These are phyloP conservation scores for Phlebopus sp. DNA, from an alignment of 1,284 basidiomycete species.

Conservation along the genomic window DNA sequence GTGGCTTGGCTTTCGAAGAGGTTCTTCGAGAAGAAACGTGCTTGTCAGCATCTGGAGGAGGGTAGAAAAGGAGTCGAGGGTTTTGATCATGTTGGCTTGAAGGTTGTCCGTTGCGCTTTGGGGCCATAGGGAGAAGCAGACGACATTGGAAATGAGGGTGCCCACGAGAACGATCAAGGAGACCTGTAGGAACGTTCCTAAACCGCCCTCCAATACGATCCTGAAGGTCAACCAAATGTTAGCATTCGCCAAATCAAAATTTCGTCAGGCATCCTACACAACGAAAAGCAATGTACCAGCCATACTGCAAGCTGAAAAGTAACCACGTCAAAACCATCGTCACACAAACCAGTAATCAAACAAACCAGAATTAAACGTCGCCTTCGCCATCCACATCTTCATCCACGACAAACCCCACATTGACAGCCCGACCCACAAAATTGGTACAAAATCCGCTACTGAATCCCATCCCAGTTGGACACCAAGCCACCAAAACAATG, in stretches of 20 bases:
- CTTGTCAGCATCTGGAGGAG: slow-evolving; percentile 77
- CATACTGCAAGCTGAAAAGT: slow-evolving; percentile 79
- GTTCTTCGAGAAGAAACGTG: slow-evolving; percentile 83
- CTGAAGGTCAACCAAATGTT: slow-evolving; percentile 34
- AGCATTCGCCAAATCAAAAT: slow-evolving; percentile 1
- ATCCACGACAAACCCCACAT: slow-evolving; percentile 84
- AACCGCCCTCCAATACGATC: slow-evolving; percentile 87
- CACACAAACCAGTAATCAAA: neutral
- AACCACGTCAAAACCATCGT: neutral
- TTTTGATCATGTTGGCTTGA: slow-evolving; percentile 81
- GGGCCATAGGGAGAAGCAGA: slow-evolving; percentile 84
- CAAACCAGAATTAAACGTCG: slow-evolving; percentile 88
- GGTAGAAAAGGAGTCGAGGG: slow-evolving; percentile 84
- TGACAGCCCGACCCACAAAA: slow-evolving; percentile 80
- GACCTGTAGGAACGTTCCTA: slow-evolving; percentile 71
- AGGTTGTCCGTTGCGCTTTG: slow-evolving; percentile 82
- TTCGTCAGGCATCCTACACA: slow-evolving; percentile 52
- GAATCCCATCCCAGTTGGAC: slow-evolving; percentile 63
- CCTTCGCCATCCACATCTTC: slow-evolving; percentile 88
- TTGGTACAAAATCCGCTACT: slow-evolving; percentile 64
- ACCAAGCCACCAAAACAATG: slow-evolving; percentile 78
- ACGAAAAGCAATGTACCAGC: slow-evolving; percentile 83
- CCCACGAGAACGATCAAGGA: slow-evolving; percentile 79
- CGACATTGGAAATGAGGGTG: slow-evolving; percentile 73
- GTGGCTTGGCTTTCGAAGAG: slow-evolving; percentile 47